Conservation (phyloP, 1,284 basidiomycete species). For the Melampsora americana region DNA sequence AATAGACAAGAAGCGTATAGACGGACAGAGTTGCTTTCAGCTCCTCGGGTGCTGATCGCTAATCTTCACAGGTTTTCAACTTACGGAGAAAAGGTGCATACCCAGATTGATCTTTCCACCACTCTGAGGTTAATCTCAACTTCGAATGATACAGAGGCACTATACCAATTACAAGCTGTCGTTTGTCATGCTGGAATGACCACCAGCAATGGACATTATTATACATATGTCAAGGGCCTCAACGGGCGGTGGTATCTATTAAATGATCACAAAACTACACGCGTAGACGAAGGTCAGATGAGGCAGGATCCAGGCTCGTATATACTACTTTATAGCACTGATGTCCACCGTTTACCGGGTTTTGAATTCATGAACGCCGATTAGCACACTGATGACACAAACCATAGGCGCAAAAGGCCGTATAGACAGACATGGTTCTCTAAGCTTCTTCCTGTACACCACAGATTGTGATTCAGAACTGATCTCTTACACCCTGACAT, state of each 20-base stretch:
- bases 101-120: not conserved
- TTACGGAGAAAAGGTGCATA: not conserved
- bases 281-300: not conserved
- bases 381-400: too few relatives aligned
- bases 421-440: too few relatives aligned
- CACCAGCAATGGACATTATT: not conserved
- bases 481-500: too few relatives aligned
- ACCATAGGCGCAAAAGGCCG: too few relatives aligned
- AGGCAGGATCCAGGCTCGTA: not conserved
- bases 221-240: conserved; percentile 4
- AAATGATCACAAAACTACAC: not conserved
- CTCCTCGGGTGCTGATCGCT: not conserved
- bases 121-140: not conserved
- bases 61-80: not conserved
- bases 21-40: not conserved
- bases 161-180: not conserved
- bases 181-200: not conserved
- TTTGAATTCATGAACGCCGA: too few relatives aligned
- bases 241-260: not conserved
- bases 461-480: too few relatives aligned
- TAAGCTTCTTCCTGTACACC: too few relatives aligned
- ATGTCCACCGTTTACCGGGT: not conserved
- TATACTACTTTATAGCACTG: not conserved
- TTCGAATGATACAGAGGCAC: not conserved
- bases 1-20: not conserved